Percentiles rank a stretch among this genome's conserved stretches.
These are phyloP conservation scores for sorghum (Sorghum bicolor) DNA, from an alignment of 176 grass and related monocot species.

Conservation along the genomic window DNA sequence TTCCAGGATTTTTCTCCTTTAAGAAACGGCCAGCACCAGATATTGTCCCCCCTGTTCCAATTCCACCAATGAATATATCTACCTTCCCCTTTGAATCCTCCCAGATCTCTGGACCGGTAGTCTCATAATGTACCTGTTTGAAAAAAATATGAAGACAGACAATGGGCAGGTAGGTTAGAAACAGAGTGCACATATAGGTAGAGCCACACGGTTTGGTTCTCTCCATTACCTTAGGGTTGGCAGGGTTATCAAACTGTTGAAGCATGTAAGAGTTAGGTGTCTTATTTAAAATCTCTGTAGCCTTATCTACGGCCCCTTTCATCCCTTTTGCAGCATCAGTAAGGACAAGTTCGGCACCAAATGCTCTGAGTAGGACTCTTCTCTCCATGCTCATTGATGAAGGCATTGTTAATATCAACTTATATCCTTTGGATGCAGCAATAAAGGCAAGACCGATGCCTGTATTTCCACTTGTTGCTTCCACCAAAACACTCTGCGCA, in stretches of 20 bases:
- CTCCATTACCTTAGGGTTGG: constrained; percentile 76
- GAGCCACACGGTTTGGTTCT: background rate
- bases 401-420: constrained; percentile 91
- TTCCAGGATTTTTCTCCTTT: constrained; percentile 85
- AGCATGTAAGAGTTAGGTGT: constrained; percentile 87
- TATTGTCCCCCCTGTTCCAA: constrained; percentile 93
- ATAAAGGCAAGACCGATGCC: constrained; percentile 97
- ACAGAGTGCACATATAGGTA: constrained; percentile 8
- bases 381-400: constrained; percentile 95
- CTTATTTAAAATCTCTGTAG: constrained; percentile 82
- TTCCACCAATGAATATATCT: constrained; percentile 90
- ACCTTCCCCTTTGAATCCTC: constrained; percentile 94
- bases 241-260: constrained; percentile 93
- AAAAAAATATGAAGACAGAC: constrained; percentile 22
- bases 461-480: constrained; percentile 94
- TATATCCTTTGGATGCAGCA: constrained; percentile 88
- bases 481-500: constrained; percentile 74
- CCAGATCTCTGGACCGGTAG: constrained; percentile 97
- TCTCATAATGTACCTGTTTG: constrained; percentile 85
- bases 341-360: constrained; percentile 88
- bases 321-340: constrained; percentile 92
- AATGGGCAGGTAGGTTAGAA: background rate
- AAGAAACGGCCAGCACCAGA: constrained; percentile 78
- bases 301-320: constrained; percentile 91
- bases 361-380: constrained; percentile 86